Evolutionary conservation across 225 moss, liverwort and hornwort species (phyloP), one percentile per base, ranked within the genome.

Genomic region (Takakia lepidozioides): DNA sequence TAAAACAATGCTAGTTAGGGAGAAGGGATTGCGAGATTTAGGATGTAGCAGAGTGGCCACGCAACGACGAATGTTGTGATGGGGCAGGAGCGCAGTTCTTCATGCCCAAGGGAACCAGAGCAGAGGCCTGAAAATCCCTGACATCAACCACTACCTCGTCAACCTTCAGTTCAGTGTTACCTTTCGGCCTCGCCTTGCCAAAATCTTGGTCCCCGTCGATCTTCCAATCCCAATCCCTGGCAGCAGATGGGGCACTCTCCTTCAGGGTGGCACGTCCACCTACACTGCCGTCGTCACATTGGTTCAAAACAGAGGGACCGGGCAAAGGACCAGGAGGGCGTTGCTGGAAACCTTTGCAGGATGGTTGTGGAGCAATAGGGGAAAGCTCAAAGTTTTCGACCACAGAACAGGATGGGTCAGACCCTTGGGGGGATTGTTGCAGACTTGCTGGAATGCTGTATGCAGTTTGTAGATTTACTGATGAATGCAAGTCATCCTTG

Each of bases 61-160:
- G n/a, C n/a, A n/a, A n/a, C n/a, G n/a, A n/a, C n/a, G n/a, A n/a
- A n/a, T n/a, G n/a, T n/a, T n/a, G n/a, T n/a, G n/a, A n/a, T n/a
- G n/a, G n/a, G n/a, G n/a, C n/a, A n/a, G n/a, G n/a, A n/a, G n/a
- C n/a, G n/a, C n/a, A n/a, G n/a, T n/a, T n/a, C n/a, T n/a, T n/a
- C n/a, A n/a, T n/a, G n/a, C n/a, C 76, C 37, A 74, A 71, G 26
- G 53, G 65, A 27, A 67, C 55, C 32, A 71, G 64, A 1, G 80
- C 60, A 57, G 71, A 74, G 42, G 53, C 52, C 55, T 63, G 74
- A 29, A 72, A 63, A 14, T 48, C 48, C 61, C 71, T 72, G 59
- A 87, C 74, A 58, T 84, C 81, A 21, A 87, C 69, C 28, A 75
- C 81, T 29, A 81, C 84, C 57, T 83, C 83, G 34, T 82, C 62